These are phyloP conservation scores for Yamadazyma triangularis DNA, from an alignment of 1,139 yeast genomes.

Conservation along the genomic window DNA sequence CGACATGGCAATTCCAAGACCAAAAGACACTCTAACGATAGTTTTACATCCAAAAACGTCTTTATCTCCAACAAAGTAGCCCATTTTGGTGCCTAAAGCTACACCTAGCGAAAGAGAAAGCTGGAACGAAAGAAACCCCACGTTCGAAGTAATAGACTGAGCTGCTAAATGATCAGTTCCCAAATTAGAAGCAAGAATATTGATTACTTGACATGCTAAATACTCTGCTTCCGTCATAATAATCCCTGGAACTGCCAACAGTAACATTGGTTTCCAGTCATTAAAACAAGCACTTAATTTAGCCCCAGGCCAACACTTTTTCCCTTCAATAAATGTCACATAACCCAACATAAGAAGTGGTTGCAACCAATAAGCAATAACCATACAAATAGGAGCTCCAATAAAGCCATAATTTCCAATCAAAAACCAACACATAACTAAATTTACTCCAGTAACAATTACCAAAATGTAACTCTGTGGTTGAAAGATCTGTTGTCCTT, in stretches of 20 bases:
- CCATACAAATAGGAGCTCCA: constrained; percentile 66
- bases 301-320: constrained; percentile 66
- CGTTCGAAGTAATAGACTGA: constrained; percentile 35
- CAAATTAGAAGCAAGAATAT: constrained; percentile 51
- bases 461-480: constrained; percentile 31
- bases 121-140: constrained; percentile 34
- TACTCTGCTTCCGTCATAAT: constrained; percentile 81
- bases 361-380: constrained; percentile 58
- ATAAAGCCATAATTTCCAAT: constrained; percentile 53
- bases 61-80: constrained; percentile 31
- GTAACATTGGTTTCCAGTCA: constrained; percentile 58
- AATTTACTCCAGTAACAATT: constrained; percentile 29
- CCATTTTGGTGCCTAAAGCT: constrained; percentile 33
- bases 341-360: constrained; percentile 47
- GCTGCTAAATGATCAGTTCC: constrained; percentile 41
- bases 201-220: constrained; percentile 72
- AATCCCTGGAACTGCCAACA: constrained; percentile 70
- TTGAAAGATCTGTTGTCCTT: constrained; percentile 32
- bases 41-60: constrained; percentile 39
- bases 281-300: constrained; percentile 30
- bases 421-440: constrained; percentile 35
- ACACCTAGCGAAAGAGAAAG: constrained; percentile 37
- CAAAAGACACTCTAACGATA: constrained; percentile 17
- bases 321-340: constrained; percentile 50
- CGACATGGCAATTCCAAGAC: constrained; percentile 24